Percentiles rank a stretch among this genome's conserved stretches.
Conservation (phyloP, 2,329 filamentous ascomycete genomes). For the Xylariales sp. region DNA sequence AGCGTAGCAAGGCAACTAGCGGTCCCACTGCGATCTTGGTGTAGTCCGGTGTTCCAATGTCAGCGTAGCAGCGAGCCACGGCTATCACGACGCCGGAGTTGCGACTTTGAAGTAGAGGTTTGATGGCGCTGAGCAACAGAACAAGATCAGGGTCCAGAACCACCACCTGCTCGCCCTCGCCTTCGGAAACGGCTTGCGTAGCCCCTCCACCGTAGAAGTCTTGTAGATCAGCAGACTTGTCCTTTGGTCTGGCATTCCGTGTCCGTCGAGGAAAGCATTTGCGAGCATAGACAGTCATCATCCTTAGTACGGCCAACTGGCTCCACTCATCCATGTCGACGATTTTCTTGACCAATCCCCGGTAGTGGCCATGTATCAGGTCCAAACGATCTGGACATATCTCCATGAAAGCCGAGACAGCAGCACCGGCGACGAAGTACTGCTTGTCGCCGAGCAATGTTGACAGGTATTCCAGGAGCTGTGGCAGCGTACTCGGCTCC, state of each 20-base stretch:
- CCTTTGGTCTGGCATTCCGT: conserved; percentile 45
- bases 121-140: conserved; percentile 73
- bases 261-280: conserved; percentile 77
- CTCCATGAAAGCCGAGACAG: conserved; percentile 83
- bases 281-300: conserved; percentile 81
- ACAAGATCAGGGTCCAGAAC: conserved; percentile 78
- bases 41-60: conserved; percentile 76
- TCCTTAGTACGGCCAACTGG: conserved; percentile 73
- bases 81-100: conserved; percentile 91
- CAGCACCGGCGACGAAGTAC: conserved; percentile 94
- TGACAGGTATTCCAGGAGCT: conserved; percentile 76
- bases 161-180: conserved; percentile 49
- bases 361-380: conserved; percentile 86
- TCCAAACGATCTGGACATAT: conserved; percentile 85
- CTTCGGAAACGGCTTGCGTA: conserved; percentile 50
- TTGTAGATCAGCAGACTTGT: conserved; percentile 43
- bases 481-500: conserved; percentile 79
- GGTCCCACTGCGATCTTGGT: conserved; percentile 74
- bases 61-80: conserved; percentile 78
- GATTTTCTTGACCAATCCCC: conserved; percentile 77
- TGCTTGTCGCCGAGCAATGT: conserved; percentile 82
- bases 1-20: conserved; percentile 77
- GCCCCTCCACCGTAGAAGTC: conserved; percentile 88
- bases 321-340: conserved; percentile 99
- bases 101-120: conserved; percentile 81